Conservation (phyloP, 78 protist species). For the Pigoraptor vietnamica region DNA sequence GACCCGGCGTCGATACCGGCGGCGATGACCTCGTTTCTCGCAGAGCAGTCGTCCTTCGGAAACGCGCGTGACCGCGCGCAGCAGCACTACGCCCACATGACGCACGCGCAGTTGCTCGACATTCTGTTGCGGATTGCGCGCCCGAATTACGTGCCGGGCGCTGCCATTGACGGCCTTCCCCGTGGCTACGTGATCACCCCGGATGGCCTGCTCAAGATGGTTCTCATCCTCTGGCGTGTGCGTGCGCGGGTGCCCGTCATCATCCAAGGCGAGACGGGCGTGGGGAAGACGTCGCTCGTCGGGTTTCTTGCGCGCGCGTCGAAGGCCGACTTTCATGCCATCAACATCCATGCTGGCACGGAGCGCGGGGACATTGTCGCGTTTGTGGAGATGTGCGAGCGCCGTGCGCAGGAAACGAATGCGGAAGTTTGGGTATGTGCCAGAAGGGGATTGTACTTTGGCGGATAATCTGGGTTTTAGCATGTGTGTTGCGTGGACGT, state of each 20-base stretch:
- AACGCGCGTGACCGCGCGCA: neutral
- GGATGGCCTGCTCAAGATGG: neutral
- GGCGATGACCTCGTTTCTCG: no score
- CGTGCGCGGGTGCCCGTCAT: neutral
- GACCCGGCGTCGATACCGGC: no score
- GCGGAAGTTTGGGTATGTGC: neutral
- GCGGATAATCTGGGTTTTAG: no score
- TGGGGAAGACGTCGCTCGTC: constrained; percentile 55
- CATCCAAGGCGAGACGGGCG: constrained; percentile 69
- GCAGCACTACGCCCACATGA: neutral
- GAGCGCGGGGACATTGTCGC: constrained; percentile 19
- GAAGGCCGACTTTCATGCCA: neutral
- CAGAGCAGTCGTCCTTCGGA: no score
- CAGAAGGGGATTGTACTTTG: no score
- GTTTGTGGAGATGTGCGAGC: neutral
- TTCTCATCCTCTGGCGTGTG: neutral
- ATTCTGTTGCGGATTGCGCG: neutral
- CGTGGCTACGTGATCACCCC: neutral
- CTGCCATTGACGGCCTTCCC: neutral
- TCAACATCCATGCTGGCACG: constrained; percentile 52
- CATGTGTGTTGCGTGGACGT: no score
- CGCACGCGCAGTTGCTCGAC: neutral
- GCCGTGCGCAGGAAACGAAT: neutral
- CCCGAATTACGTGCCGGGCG: neutral
- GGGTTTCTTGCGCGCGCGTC: neutral